Conservation (phyloP, 495 filamentous ascomycete species). For the Evansstolkia leycettana region DNA sequence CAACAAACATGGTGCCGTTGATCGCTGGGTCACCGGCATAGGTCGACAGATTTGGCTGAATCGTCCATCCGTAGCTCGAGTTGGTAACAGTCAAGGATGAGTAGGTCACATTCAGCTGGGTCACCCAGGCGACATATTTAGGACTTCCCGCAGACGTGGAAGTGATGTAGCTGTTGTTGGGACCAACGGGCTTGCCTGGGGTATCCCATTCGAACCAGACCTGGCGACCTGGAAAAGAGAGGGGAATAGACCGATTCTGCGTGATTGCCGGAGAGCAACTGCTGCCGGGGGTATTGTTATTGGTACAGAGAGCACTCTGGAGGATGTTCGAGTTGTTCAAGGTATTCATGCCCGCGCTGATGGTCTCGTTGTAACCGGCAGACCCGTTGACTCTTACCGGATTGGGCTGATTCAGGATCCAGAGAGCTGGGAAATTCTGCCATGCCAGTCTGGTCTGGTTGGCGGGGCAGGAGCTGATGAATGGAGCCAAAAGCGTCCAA, state of each 20-base stretch:
- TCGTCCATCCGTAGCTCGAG: conserved; percentile 47
- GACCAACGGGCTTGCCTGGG: conserved; percentile 58
- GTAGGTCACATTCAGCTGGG: conserved; percentile 81
- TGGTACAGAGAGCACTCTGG: conserved; percentile 34
- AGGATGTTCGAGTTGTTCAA: conserved; percentile 24
- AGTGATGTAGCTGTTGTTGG: conserved; percentile 73
- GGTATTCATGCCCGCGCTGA: conserved; percentile 19
- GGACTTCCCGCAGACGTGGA: conserved; percentile 43
- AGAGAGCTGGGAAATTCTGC: conserved; percentile 78
- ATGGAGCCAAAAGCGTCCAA: conserved; percentile 76
- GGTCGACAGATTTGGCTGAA: conserved; percentile 52
- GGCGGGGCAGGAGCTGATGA: conserved; percentile 65
- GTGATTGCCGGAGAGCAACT: conserved; percentile 52
- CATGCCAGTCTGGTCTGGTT: conserved; percentile 67
- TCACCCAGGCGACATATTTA: conserved; percentile 62
- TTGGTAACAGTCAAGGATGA: conserved; percentile 46
- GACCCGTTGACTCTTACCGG: conserved; percentile 45
- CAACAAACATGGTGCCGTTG: conserved; percentile 72
- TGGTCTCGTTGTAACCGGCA: conserved; percentile 18
- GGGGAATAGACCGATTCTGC: conserved; percentile 50
- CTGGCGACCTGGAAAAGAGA: conserved; percentile 65
- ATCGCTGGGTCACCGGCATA: conserved; percentile 56
- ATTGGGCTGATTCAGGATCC: conserved; percentile 69
- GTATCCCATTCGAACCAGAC: conserved; percentile 62
- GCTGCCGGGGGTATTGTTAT: conserved; percentile 34